These are phyloP conservation scores for Silene noctiflora DNA, from an alignment of 179 eudicot genomes.

Conservation along the genomic window DNA sequence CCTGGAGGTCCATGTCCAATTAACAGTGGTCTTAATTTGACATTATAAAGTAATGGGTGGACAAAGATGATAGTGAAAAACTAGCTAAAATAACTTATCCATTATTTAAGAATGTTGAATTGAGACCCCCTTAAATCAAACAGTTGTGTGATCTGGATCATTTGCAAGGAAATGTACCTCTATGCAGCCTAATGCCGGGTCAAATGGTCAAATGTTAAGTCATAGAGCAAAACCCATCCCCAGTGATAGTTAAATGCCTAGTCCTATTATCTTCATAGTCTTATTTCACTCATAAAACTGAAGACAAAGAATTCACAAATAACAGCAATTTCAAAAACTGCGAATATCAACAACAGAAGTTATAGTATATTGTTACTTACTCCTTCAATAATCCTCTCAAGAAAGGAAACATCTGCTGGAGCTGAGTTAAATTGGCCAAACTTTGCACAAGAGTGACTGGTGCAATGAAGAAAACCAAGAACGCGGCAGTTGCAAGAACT, in stretches of 20 bases:
- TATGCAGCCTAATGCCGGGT: not conserved
- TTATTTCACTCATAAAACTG: not conserved
- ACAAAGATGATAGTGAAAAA: too few species aligned
- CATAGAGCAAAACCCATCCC: not conserved
- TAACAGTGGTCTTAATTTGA: not conserved
- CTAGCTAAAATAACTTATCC: too few species aligned
- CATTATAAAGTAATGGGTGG: not conserved
- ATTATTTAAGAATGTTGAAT: too few species aligned
- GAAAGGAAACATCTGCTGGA: constrained; percentile 59
- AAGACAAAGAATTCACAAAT: not conserved
- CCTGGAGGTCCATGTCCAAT: not conserved
- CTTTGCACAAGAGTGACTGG: constrained; percentile 79
- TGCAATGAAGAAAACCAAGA: constrained; percentile 57
- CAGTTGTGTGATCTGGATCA: too few species aligned
- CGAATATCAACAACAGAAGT: not conserved
- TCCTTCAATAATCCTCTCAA: constrained; percentile 43
- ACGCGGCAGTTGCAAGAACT: constrained; percentile 51
- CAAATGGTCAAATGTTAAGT: not conserved
- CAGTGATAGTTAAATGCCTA: too few species aligned
- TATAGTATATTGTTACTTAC: constrained; percentile 37
- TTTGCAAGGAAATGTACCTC: not conserved
- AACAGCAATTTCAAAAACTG: not conserved
- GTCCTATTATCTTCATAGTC: too few species aligned
- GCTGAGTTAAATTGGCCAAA: constrained; percentile 56
- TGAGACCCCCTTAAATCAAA: too few species aligned